Percentiles rank a stretch among this genome's conserved stretches.
Conservation (phyloP, 768 basidiomycete genomes). For the Fibroporia radiculosa region DNA sequence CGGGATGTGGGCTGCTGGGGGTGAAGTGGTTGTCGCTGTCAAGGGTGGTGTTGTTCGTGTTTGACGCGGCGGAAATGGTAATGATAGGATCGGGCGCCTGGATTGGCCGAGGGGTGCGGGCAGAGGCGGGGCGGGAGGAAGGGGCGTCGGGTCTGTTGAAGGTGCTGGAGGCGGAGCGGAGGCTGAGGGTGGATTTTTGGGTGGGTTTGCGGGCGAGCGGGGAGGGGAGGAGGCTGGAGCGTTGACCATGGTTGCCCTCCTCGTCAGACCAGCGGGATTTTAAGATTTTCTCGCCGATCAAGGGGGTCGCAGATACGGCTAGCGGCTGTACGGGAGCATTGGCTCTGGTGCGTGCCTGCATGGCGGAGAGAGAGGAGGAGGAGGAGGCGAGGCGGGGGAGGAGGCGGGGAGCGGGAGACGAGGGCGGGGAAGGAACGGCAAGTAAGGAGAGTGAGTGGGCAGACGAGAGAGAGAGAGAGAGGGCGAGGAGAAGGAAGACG, state of each 20-base stretch:
- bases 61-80: constrained; percentile 34
- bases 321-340: constrained; percentile 18
- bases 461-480: neutral
- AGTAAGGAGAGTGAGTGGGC: neutral
- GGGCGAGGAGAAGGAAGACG: constrained; percentile 1
- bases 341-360: constrained; percentile 11
- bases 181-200: constrained; percentile 22
- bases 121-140: neutral
- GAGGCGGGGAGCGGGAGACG: constrained; percentile 3
- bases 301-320: constrained; percentile 30
- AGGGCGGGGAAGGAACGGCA: constrained; percentile 1
- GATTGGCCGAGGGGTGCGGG: constrained; percentile 14
- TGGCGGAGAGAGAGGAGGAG: constrained; percentile 8
- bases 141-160: constrained; percentile 3
- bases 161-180: constrained; percentile 20
- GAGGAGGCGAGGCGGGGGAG: constrained; percentile 2
- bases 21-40: constrained; percentile 24
- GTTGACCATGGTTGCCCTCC: constrained; percentile 26
- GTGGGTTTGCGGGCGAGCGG: constrained; percentile 17
- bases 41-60: constrained; percentile 17
- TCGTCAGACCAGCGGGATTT: constrained; percentile 45
- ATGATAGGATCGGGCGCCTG: constrained; percentile 43
- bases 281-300: constrained; percentile 35
- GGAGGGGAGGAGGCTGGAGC: constrained; percentile 13
- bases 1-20: constrained; percentile 8